A percentile compares a stretch with the other conserved stretches of the same genome.
These are phyloP conservation scores for Tephrocybe sp. DNA, from an alignment of 768 basidiomycete species.

Conservation along the genomic window DNA sequence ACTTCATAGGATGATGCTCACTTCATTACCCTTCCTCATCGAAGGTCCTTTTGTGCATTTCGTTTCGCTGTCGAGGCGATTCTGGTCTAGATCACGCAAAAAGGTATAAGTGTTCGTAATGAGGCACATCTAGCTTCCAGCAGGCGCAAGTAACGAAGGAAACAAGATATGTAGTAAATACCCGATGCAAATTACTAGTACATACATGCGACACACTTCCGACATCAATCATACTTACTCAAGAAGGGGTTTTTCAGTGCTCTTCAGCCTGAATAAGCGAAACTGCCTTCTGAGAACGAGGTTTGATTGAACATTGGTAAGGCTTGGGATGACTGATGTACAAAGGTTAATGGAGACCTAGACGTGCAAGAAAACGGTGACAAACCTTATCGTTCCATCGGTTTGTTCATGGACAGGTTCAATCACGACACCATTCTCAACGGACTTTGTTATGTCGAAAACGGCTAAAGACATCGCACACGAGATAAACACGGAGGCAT, in stretches of 20 bases:
- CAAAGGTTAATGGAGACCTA: neutral
- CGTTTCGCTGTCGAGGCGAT: neutral
- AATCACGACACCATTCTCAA: slow-evolving; percentile 44
- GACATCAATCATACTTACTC: neutral
- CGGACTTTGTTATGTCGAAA: slow-evolving; percentile 47
- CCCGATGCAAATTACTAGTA: slow-evolving; percentile 8
- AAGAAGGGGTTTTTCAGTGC: no score
- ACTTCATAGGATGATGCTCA: slow-evolving; percentile 9
- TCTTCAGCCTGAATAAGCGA: slow-evolving; percentile 52
- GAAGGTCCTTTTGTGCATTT: slow-evolving; percentile 4
- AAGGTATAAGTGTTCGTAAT: slow-evolving; percentile 16
- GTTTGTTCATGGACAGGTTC: slow-evolving; percentile 59
- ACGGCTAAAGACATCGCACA: slow-evolving; percentile 53
- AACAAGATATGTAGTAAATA: slow-evolving; percentile 39
- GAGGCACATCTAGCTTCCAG: slow-evolving; percentile 20
- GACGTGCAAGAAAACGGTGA: neutral
- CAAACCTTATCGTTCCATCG: slow-evolving; percentile 64
- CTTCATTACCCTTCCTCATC: neutral
- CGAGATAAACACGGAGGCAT: slow-evolving; percentile 52
- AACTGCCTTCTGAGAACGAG: slow-evolving; percentile 58
- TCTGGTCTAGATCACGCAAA: slow-evolving; percentile 9
- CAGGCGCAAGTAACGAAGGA: slow-evolving; percentile 22
- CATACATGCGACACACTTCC: neutral
- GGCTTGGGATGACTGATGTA: slow-evolving; percentile 56
- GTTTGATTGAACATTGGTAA: slow-evolving; percentile 59